Evolutionary conservation across 164 flowering plant species (phyloP).

Genomic region (Euptelea pleiosperma): DNA sequence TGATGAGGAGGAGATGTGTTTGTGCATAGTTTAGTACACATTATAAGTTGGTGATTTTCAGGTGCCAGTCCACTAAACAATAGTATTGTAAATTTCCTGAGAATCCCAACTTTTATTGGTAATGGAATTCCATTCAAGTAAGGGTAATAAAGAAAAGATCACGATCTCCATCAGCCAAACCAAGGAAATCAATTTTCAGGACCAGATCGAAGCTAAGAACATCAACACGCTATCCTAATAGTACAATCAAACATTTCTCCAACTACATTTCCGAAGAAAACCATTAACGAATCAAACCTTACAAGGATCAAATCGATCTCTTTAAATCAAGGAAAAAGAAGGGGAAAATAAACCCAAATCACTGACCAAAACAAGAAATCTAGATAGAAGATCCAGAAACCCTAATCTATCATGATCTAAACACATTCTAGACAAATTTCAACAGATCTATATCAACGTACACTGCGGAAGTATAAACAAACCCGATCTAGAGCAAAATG

Average conservation of each 20-base stretch:
- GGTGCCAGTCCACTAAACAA: too few relatives aligned
- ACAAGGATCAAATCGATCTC: neutral
- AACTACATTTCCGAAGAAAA: neutral
- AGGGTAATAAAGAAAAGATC: neutral
- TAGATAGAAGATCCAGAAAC: too few relatives aligned
- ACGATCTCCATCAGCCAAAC: neutral
- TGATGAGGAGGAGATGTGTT: too few relatives aligned
- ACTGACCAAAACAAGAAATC: too few relatives aligned
- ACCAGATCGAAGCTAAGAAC: neutral
- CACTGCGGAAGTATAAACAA: neutral
- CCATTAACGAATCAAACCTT: too few relatives aligned
- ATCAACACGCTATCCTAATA: neutral
- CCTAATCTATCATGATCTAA: too few relatives aligned
- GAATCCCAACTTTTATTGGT: too few relatives aligned
- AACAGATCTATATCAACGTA: neutral
- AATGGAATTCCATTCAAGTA: too few relatives aligned
- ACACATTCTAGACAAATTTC: too few relatives aligned
- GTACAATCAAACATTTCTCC: neutral
- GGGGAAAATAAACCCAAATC: neutral
- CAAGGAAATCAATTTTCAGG: neutral
- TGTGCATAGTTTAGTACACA: too few relatives aligned
- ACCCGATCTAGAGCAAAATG: neutral
- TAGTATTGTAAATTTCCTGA: too few relatives aligned
- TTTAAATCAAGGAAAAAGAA: neutral
- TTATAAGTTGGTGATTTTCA: too few relatives aligned